Base-by-base conservation (phyloP, 73 alveolate species). In the Tetrahymena thermophila region DNA sequence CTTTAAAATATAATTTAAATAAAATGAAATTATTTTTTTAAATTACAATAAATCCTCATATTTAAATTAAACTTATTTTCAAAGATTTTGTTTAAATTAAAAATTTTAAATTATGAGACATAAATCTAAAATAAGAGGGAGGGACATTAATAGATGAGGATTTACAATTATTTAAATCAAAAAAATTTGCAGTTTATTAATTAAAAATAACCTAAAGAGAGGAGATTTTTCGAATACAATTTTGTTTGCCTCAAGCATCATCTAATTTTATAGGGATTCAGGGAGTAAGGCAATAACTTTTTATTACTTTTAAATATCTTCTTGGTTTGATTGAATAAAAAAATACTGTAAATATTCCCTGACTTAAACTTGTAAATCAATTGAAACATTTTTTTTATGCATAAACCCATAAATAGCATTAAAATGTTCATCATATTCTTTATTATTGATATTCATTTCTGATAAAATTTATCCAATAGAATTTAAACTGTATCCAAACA, bases 391-490 rank as follows among this genome's bases (percentile, higher is more conserved):
- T 35, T 89, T 38, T 85, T 95, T 85, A 11, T 55, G 44, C 96
- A 94, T 94, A 43, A 34, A 94, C 21, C 57, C 28, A 56, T 94
- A 84, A 85, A 94, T n/a, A n/a, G n/a, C n/a, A n/a, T n/a, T n/a
- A n/a, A n/a, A n/a, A n/a, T n/a, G n/a, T n/a, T n/a, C 57, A 85
- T 85, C 43, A 85, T 21, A 94, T 43, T 31, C 96, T 85, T 85
- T 94, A 35, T 84, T n/a, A 23, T 58, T 31, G 34, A 31, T 58
- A 58, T 58, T 58, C 85, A 58, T 58, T 31, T 58, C 85, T 17
- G 98, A 57, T 1, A 98, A 96, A 94, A 98, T 42, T 84, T 56
- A 31, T 34, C 97, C 97, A n/a, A 96, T 96, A 9, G 96, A 50
- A 40, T 97, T 97, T 93, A 96, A 84, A 0, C 94, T 89, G 58